Evolutionary conservation across 768 basidiomycete species (phyloP).

Genomic region (Tricholoma matsutake): DNA sequence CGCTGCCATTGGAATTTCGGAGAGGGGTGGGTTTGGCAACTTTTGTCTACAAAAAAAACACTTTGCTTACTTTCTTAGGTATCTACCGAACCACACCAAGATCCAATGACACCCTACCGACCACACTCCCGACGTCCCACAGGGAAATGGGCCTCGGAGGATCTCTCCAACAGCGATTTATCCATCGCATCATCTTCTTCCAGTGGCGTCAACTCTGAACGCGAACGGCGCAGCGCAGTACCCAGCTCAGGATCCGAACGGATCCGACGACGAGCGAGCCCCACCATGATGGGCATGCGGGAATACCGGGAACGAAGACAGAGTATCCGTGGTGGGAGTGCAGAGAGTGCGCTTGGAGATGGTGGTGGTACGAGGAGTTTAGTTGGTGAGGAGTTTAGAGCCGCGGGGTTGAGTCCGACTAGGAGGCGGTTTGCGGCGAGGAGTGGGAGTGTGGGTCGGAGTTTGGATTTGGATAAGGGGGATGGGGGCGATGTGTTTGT

Average conservation of each 20-base stretch:
- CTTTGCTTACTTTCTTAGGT: background rate
- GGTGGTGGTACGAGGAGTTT: constrained; percentile 42
- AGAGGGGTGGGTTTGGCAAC: constrained; percentile 2
- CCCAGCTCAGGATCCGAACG: no score
- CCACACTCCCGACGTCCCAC: constrained; percentile 21
- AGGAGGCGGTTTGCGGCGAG: constrained; percentile 13
- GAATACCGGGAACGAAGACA: constrained; percentile 48
- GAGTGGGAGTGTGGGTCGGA: constrained; percentile 12
- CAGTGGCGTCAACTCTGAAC: background rate
- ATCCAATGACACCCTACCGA: constrained; percentile 13
- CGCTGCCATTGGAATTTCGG: constrained; percentile 43
- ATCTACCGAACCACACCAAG: constrained; percentile 9
- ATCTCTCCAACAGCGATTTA: constrained; percentile 16
- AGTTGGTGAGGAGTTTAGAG: constrained; percentile 64
- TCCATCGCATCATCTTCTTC: no score
- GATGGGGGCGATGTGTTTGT: constrained; percentile 1
- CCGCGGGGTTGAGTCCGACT: constrained; percentile 59
- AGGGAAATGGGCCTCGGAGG: constrained; percentile 53
- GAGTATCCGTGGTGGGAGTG: constrained; percentile 61
- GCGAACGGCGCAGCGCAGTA: background rate
- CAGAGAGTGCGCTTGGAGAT: constrained; percentile 58
- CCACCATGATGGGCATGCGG: constrained; percentile 15
- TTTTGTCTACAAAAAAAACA: background rate
- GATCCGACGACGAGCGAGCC: background rate
- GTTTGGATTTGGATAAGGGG: constrained; percentile 10